A percentile compares a stretch with the other conserved stretches of the same genome.
Conservation (phyloP, 1,139 yeast genomes). For the Entelexis sorbosivorans region DNA sequence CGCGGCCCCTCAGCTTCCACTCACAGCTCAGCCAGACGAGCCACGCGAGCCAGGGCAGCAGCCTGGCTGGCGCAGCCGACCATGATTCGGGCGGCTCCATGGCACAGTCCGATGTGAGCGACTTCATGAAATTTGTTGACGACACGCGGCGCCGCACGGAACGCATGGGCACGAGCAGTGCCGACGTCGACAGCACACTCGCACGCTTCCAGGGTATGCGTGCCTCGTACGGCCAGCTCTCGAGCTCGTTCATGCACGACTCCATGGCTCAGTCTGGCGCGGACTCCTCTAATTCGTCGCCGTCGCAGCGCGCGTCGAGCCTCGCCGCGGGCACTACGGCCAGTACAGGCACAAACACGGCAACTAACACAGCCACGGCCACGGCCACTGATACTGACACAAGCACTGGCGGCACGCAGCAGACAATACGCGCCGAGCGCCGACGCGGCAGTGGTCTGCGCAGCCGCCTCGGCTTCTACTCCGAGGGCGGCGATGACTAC, state of each 20-base stretch:
- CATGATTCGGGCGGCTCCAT: conserved; percentile 31
- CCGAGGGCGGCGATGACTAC: conserved; percentile 21
- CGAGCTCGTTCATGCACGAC: conserved; percentile 29
- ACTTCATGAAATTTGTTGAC: conserved; percentile 73
- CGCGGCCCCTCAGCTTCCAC: conserved; percentile 9
- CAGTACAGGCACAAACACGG: background rate
- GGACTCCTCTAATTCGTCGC: background rate
- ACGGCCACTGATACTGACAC: background rate
- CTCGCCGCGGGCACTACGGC: background rate
- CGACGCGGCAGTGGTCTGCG: conserved; percentile 19
- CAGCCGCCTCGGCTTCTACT: conserved; percentile 22
- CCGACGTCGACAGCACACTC: conserved; percentile 29
- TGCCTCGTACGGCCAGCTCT: conserved; percentile 37
- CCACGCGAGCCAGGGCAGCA: conserved; percentile 11
- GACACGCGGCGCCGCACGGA: conserved; percentile 19
- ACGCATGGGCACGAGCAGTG: conserved; percentile 3
- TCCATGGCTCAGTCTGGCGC: background rate
- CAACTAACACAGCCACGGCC: background rate
- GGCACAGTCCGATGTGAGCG: conserved; percentile 61
- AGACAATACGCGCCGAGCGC: conserved; percentile 11
- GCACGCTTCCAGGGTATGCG: conserved; percentile 40
- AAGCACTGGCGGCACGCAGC: conserved; percentile 6
- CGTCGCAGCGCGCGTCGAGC: background rate
- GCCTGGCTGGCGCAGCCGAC: conserved; percentile 24
- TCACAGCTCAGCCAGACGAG: conserved; percentile 11